phyloP scores from a whole-genome alignment of 352 stramenopile species.

The Pythium utonaiense region DNA sequence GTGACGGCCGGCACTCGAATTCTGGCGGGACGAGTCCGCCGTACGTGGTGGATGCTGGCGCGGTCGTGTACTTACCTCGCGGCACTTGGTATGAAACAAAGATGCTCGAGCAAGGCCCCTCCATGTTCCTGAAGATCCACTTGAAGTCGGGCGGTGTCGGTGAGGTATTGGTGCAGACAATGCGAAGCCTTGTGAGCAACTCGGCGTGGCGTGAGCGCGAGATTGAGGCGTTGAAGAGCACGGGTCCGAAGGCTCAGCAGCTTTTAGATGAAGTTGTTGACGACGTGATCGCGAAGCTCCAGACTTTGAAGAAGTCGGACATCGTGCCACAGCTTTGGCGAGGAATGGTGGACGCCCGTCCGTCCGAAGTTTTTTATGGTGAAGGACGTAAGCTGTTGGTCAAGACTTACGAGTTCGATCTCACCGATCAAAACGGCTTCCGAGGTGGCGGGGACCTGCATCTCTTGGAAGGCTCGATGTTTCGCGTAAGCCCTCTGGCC shows the following conservation, averaged over 20 bases:
- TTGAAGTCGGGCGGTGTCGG: slow-evolving; percentile 25
- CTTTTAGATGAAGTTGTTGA: not conserved
- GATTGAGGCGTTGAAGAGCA: not conserved
- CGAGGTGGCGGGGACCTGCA: slow-evolving; percentile 11
- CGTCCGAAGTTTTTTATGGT: not conserved
- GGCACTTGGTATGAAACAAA: slow-evolving; percentile 46
- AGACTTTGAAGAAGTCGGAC: slow-evolving; percentile 4
- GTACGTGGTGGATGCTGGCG: slow-evolving; percentile 30
- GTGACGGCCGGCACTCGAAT: not conserved
- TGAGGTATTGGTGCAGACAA: slow-evolving; percentile 22
- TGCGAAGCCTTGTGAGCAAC: slow-evolving; percentile 30
- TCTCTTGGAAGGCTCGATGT: slow-evolving; percentile 32
- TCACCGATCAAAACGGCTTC: slow-evolving; percentile 8
- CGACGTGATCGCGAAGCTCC: not conserved
- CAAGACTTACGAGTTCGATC: slow-evolving; percentile 10
- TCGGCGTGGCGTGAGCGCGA: slow-evolving; percentile 2
- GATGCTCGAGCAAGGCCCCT: slow-evolving; percentile 6
- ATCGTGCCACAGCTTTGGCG: slow-evolving; percentile 9
- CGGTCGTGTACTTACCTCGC: slow-evolving; percentile 45
- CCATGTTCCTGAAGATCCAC: slow-evolving; percentile 45
- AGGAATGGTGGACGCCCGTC: not conserved
- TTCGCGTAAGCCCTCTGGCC: slow-evolving; percentile 48
- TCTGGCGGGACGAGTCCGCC: slow-evolving; percentile 1
- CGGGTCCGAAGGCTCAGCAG: not conserved
- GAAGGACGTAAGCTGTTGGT: not conserved